Base-by-base conservation (phyloP, 1,139 yeast species). In the Lipomyces yarrowii region DNA sequence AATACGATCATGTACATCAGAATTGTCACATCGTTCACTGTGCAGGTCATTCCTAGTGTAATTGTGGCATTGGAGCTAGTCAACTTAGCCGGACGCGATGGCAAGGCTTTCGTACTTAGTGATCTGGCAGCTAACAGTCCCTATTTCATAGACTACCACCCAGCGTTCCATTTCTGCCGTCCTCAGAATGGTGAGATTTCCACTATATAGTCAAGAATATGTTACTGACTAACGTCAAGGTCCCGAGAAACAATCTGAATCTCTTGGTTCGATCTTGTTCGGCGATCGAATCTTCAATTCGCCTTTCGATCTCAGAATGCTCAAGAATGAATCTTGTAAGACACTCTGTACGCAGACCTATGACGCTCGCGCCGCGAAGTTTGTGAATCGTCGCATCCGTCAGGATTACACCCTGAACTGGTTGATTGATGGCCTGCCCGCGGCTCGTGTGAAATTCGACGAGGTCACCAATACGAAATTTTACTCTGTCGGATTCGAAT, bases 261-360 rank as follows among this genome's bases (percentile, higher is more conserved):
- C 96, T 13, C 82, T 94, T 63, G 99, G 99, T 7, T 88, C 98
- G 0, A 89, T 94, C 70, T 83, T 94, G 66, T 92, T 96, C 77
- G 99, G 99, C 69, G 99, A 94, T 78, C 84, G 99, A 75, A 92
- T 94, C 70, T 92, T 90, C 82, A 89, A 91, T 75, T 91, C 98
- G 8, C 98, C 98, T 1, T 91, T 90, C 74, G 85, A 89, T 65
- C 81, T 94, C 71, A 82, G 84, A 60, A 90, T 94, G 96, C 82
- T 90, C 72, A 84, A 90, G 76, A 84, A 89, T 70, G 84, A 84
- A 72, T 76, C 82, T 11, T 94, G 99, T 81, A 82, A 82, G 65
- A 72, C 76, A 32, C 80, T 93, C 61, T 94, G 99, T 79, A 73
- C 82, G 1, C 73, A 83, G 1, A 73, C 72, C 2, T 91, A 91